Percentiles rank a stretch among this genome's conserved stretches.
Evolutionary conservation across 768 basidiomycete species (phyloP).

Genomic region (Tylopilus felleus): DNA sequence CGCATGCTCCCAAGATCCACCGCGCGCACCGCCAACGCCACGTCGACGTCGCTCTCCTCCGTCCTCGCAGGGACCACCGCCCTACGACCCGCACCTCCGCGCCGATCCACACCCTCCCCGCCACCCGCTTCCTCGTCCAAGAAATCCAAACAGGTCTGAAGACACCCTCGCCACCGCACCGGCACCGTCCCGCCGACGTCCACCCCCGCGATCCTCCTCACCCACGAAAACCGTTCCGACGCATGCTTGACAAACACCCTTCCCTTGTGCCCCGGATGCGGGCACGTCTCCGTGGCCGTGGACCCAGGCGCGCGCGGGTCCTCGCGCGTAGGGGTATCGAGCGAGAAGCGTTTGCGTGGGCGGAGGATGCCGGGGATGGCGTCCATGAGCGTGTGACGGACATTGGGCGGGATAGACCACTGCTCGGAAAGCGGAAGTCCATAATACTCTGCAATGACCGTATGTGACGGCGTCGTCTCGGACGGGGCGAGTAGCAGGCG

Average conservation of each 20-base stretch:
- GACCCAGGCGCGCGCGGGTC: not conserved
- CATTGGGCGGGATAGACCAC: conserved; percentile 23
- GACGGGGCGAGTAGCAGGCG: conserved; percentile 36
- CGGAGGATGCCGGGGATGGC: conserved; percentile 30
- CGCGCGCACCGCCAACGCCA: conserved; percentile 15
- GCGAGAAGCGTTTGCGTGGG: conserved; percentile 20
- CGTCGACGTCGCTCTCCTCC: conserved; percentile 13
- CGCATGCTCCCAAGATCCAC: conserved; percentile 17
- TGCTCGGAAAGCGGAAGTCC: conserved; percentile 31
- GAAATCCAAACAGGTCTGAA: conserved; percentile 59
- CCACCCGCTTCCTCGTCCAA: conserved; percentile 32
- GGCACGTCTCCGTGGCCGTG: conserved; percentile 40
- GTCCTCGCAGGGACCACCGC: too few relatives aligned
- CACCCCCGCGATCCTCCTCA: conserved; percentile 47
- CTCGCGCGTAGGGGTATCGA: conserved; percentile 4
- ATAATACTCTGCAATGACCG: conserved; percentile 25
- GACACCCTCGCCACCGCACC: conserved; percentile 67
- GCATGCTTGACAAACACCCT: conserved; percentile 51
- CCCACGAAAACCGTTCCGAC: conserved; percentile 69
- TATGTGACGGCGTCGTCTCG: not conserved
- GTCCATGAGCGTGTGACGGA: conserved; percentile 26
- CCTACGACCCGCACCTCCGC: not conserved
- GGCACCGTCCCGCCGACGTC: conserved; percentile 55
- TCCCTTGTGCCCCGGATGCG: conserved; percentile 33
- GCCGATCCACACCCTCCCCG: not conserved